These are phyloP conservation scores for Fusarium clavum DNA, from an alignment of 2,329 filamentous ascomycete genomes.

Conservation along the genomic window DNA sequence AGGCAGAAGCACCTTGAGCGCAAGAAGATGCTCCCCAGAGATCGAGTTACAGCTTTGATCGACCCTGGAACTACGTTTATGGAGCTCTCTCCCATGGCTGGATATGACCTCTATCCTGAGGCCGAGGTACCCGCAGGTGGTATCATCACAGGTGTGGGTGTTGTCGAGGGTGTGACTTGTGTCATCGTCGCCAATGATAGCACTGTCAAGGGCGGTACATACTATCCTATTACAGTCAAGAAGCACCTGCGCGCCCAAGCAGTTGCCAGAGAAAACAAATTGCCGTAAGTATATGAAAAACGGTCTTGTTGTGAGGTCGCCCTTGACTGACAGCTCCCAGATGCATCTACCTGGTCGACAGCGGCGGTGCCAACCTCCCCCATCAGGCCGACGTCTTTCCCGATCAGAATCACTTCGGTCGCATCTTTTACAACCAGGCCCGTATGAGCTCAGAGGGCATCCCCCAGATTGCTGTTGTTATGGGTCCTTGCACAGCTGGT, in stretches of 20 bases:
- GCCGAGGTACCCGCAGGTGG: slow-evolving; percentile 90
- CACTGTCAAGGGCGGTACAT: slow-evolving; percentile 96
- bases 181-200: slow-evolving; percentile 96
- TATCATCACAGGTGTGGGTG: slow-evolving; percentile 92
- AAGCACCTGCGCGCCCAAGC: slow-evolving; percentile 95
- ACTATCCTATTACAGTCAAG: slow-evolving; percentile 97
- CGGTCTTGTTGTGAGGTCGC: neutral
- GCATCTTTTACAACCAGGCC: slow-evolving; percentile 98
- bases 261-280: slow-evolving; percentile 87
- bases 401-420: slow-evolving; percentile 92
- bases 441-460: slow-evolving; percentile 90
- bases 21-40: slow-evolving; percentile 94
- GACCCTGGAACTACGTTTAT: slow-evolving; percentile 92
- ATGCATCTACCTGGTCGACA: slow-evolving; percentile 97
- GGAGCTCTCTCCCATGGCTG: slow-evolving; percentile 93
- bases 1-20: slow-evolving; percentile 86
- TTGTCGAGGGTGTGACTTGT: slow-evolving; percentile 89
- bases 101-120: slow-evolving; percentile 84
- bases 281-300: slow-evolving; percentile 62
- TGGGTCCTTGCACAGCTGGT: slow-evolving; percentile 96
- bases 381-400: slow-evolving; percentile 97
- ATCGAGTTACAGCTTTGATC: slow-evolving; percentile 86
- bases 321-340: slow-evolving; percentile 50
- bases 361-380: slow-evolving; percentile 92
- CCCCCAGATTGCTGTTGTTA: slow-evolving; percentile 93